Evolutionary conservation across 2,329 filamentous ascomycete species (phyloP).

Genomic region (Pyrenochaeta sp.): DNA sequence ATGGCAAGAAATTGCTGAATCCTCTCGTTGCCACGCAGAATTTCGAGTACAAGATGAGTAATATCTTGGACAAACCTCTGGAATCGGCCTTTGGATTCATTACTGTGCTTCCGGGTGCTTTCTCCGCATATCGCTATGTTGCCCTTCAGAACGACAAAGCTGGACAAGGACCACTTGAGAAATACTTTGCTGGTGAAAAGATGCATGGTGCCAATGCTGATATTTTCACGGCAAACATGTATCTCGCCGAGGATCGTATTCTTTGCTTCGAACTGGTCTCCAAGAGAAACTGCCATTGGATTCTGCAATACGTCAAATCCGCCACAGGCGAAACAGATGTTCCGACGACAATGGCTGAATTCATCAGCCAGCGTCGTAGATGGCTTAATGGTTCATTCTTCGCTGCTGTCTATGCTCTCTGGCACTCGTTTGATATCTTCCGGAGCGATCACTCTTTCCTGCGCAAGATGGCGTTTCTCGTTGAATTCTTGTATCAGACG

Average conservation of each 20-base stretch:
- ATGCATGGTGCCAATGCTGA: slow-evolving; percentile 92
- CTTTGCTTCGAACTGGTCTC: slow-evolving; percentile 98
- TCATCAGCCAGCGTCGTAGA: slow-evolving; percentile 92
- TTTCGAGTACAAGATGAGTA: slow-evolving; percentile 99
- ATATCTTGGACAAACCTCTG: slow-evolving; percentile 96
- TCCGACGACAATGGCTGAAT: slow-evolving; percentile 89
- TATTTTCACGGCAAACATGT: slow-evolving; percentile 99
- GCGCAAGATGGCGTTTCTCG: slow-evolving; percentile 85
- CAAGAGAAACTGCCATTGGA: slow-evolving; percentile 97
- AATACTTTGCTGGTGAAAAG: slow-evolving; percentile 97
- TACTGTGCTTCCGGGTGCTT: slow-evolving; percentile 92
- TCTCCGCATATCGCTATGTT: slow-evolving; percentile 96
- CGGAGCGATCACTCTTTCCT: slow-evolving; percentile 87
- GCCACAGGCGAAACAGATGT: slow-evolving; percentile 97
- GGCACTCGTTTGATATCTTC: slow-evolving; percentile 96
- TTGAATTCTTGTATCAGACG: slow-evolving; percentile 95
- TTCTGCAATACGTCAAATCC: slow-evolving; percentile 97
- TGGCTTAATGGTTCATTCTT: slow-evolving; percentile 99
- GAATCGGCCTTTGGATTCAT: slow-evolving; percentile 99
- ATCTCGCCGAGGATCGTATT: slow-evolving; percentile 97
- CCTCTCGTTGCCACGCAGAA: slow-evolving; percentile 96
- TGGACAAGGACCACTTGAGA: slow-evolving; percentile 88
- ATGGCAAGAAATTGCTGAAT: slow-evolving; percentile 88
- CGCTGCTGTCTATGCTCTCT: slow-evolving; percentile 91
- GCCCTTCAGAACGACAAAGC: slow-evolving; percentile 97